phyloP scores from a whole-genome alignment of 2,329 filamentous ascomycete genomes.

The Clarireedia paspali region DNA sequence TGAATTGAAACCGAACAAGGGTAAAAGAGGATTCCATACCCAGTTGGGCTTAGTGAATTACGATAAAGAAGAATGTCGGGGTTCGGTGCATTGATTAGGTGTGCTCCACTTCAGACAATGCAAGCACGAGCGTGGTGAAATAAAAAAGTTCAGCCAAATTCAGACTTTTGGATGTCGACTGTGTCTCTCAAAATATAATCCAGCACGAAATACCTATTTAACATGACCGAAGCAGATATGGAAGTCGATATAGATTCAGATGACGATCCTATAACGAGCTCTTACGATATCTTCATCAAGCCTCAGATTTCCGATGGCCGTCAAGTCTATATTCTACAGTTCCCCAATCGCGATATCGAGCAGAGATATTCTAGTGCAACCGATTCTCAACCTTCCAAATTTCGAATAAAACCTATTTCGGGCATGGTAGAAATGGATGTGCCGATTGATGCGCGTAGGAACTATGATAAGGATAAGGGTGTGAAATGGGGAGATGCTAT shows the following conservation, averaged over 20 bases:
- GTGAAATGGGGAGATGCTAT: slow-evolving; percentile 76
- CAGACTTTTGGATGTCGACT: background rate
- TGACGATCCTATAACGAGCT: slow-evolving; percentile 61
- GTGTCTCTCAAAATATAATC: background rate
- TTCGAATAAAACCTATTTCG: slow-evolving; percentile 74
- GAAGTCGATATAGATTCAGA: background rate
- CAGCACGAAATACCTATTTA: background rate
- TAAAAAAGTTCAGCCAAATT: background rate
- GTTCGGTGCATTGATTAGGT: background rate
- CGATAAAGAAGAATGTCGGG: background rate
- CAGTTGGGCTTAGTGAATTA: background rate
- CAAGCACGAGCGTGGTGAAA: background rate
- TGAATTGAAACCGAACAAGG: too few species aligned
- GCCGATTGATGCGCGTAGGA: slow-evolving; percentile 58
- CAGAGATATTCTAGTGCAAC: slow-evolving; percentile 48
- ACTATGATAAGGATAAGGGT: slow-evolving; percentile 81
- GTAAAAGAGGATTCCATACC: background rate
- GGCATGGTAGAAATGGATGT: slow-evolving; percentile 90
- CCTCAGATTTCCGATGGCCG: slow-evolving; percentile 54
- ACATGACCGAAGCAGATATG: slow-evolving; percentile 2
- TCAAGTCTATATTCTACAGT: slow-evolving; percentile 77
- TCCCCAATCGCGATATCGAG: slow-evolving; percentile 65
- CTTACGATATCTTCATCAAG: slow-evolving; percentile 83
- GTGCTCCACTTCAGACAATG: background rate
- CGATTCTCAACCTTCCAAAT: slow-evolving; percentile 53